These are phyloP conservation scores for Cryptococcus sp. DNA, from an alignment of 1,284 basidiomycete genomes.

Conservation along the genomic window DNA sequence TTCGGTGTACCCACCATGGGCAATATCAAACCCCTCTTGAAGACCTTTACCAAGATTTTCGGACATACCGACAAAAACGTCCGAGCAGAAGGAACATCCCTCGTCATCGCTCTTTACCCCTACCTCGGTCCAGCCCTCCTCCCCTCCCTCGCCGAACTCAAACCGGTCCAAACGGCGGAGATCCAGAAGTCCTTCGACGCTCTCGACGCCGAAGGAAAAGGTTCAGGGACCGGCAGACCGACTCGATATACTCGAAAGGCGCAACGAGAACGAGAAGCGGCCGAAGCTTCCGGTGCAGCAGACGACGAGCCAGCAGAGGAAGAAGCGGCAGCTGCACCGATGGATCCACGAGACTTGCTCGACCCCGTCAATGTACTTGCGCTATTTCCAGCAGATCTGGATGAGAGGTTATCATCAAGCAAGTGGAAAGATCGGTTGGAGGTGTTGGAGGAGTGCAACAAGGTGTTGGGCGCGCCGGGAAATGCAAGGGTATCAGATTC, in stretches of 20 bases:
- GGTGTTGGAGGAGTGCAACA: slow-evolving; percentile 74
- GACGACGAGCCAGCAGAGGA: slow-evolving; percentile 33
- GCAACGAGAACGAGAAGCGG: slow-evolving; percentile 65
- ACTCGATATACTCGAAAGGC: slow-evolving; percentile 72
- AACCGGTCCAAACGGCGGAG: slow-evolving; percentile 97
- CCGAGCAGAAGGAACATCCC: slow-evolving; percentile 77
- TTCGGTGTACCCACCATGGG: slow-evolving; percentile 78
- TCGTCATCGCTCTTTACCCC: slow-evolving; percentile 75
- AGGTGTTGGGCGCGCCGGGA: slow-evolving; percentile 57
- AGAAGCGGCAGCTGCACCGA: slow-evolving; percentile 45
- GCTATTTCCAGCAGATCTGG: slow-evolving; percentile 69
- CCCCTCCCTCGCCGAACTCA: slow-evolving; percentile 82
- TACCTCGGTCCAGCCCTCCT: slow-evolving; percentile 85
- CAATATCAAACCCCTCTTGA: slow-evolving; percentile 70
- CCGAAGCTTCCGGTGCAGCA: slow-evolving; percentile 45
- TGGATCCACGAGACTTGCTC: slow-evolving; percentile 76
- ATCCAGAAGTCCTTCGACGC: slow-evolving; percentile 82
- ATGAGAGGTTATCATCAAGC: slow-evolving; percentile 69
- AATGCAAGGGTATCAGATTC: slow-evolving; percentile 74
- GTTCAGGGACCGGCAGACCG: slow-evolving; percentile 72
- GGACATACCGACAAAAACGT: slow-evolving; percentile 94
- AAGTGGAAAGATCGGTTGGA: slow-evolving; percentile 99
- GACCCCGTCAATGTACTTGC: slow-evolving; percentile 75
- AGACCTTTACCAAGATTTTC: slow-evolving; percentile 87
- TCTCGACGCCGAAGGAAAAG: slow-evolving; percentile 75